A percentile compares a stretch with the other conserved stretches of the same genome.
These are phyloP conservation scores for Quercus variabilis DNA, from an alignment of 306 rosid species.

Conservation along the genomic window DNA sequence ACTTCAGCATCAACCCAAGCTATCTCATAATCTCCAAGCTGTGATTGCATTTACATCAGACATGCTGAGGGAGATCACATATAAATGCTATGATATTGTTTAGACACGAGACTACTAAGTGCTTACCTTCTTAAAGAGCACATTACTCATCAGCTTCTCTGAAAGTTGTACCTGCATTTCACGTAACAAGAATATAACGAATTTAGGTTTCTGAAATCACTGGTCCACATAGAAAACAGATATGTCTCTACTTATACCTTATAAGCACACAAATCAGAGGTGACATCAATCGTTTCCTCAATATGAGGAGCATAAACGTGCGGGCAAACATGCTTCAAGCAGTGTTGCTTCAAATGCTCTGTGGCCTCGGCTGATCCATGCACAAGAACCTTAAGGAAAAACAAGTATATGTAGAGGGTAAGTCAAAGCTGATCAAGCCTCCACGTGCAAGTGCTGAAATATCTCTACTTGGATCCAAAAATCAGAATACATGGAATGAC, in stretches of 20 bases:
- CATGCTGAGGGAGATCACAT: constrained; percentile 2
- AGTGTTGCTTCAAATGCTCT: constrained; percentile 92
- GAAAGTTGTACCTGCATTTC: constrained; percentile 81
- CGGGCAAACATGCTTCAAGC: constrained; percentile 77
- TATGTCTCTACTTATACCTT: constrained; percentile 46
- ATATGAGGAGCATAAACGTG: constrained; percentile 93
- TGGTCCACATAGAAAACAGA: constrained; percentile 12
- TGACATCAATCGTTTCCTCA: constrained; percentile 91
- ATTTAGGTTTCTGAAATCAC: neutral
- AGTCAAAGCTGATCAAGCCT: neutral
- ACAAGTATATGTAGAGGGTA: neutral
- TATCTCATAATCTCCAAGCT: constrained; percentile 88
- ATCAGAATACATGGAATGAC: too few relatives aligned
- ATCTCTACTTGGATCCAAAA: too few relatives aligned
- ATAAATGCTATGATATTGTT: neutral
- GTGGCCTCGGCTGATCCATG: constrained; percentile 99
- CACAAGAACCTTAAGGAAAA: constrained; percentile 71
- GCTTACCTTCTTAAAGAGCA: constrained; percentile 83
- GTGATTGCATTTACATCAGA: constrained; percentile 30
- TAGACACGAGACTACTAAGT: neutral
- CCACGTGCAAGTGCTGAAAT: neutral
- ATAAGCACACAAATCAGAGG: constrained; percentile 94
- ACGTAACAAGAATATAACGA: constrained; percentile 19
- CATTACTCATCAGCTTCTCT: constrained; percentile 89
- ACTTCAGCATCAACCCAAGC: constrained; percentile 94